Evolutionary conservation across 768 basidiomycete genomes (phyloP), one percentile per base, ranked within the genome.

Genomic region (Leccinum ochraceum): DNA sequence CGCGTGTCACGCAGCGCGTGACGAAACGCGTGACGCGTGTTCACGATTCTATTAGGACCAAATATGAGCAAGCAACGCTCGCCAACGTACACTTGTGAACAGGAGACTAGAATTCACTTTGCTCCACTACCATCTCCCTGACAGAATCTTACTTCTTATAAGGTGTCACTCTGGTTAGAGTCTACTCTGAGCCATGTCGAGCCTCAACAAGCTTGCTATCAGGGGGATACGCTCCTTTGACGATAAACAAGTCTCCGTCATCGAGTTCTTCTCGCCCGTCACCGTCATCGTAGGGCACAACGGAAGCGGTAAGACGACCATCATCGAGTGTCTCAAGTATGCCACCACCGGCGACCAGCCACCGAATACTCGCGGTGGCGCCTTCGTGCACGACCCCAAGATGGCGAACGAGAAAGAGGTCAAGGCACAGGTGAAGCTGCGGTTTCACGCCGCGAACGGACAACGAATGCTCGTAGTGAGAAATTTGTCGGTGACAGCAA

Each of bases 401-500:
- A 96, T 99, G 87, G 97, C 97, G 7, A 95, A 96, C 70, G 95
- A 98, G 81, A 96, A 95, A 71, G 96, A 98, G 72, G 96, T 99
- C 67, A 98, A 96, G 77, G 97, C 97, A 2, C 95, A 98, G 77
- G 97, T 99, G 66, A 95, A 94, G 73, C 79, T 99, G 39, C 85
- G 96, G 22, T 99, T 99, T 76, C 80, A 84, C 70, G 92, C 95
- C 57, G 91, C 92, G 14, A 95, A 95, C 67, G 86, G 90, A n/a
- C 84, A 84, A 26, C 82, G 89, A 17, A 98, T 98, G 95, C 79
- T 94, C 42, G 95, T 89, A 56, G 87, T 89, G 51, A 84, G 97
- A 54, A 95, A 95, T 68, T 74, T 99, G 64, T 93, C 92, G 58
- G 95, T 99, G 9, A 92, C 93, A 0, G 84, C 87, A 62, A 98